Evolutionary conservation across 768 basidiomycete genomes (phyloP), one percentile per base, ranked within the genome.

Genomic region (Paxillus ammoniavirescens): DNA sequence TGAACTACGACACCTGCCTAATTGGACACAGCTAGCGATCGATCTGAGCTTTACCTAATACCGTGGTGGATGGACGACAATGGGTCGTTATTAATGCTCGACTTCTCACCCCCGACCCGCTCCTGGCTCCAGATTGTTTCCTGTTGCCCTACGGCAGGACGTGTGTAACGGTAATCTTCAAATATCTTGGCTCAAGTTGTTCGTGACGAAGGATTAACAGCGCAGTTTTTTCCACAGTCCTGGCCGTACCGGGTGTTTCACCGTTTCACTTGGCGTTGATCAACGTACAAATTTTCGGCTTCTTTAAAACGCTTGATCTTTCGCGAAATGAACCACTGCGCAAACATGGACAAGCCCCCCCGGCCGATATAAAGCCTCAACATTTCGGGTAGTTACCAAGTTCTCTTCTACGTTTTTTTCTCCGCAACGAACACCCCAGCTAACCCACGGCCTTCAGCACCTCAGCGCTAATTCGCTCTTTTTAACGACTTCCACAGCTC

Each of bases 301-400:
- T 33, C 17, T 28, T 31, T 31, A 6, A 7, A 44, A 35, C 13
- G 43, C 41, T 42, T 42, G 31, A 41, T n/a, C 52, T 36, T 48
- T 48, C 45, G 40, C 17, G 40, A 52, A 55, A 52, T 36, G 50
- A 49, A 44, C 37, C 36, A n/a, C 55, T 51, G 40, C 36, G 15
- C 54, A 65, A 65, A 65, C 55, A 65, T 3, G 64, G 17, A 46
- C 64, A 65, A 65, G 56, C 64, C 40, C 31, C 15, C 42, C 18
- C 38, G 18, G 15, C 17, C 38, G n/a, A 55, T 65, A 67, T 56
- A 64, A 67, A 65, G 37, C n/a, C 41, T 7, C 23, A 42, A 17
- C 38, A 8, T 40, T 40, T 38, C n/a, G 38, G 8, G 14, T 18
- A 17, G 17, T n/a, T 1, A 33, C 28, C 6, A 31, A 5, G 26